Evolutionary conservation across 306 rosid species (phyloP).

Genomic region (Glycine latifolia): DNA sequence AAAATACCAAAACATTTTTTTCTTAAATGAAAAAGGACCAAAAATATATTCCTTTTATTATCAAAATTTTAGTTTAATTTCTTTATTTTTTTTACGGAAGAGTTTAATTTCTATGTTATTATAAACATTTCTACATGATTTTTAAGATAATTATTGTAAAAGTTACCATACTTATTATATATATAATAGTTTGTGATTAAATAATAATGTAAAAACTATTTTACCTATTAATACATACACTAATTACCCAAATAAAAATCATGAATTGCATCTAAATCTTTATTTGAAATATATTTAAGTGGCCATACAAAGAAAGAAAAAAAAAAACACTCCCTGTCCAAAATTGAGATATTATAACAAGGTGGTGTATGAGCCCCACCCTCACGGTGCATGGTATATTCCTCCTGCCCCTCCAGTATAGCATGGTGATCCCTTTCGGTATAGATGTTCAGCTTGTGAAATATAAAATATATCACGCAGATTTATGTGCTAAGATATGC

Average conservation of each 20-base stretch:
- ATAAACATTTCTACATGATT: too few species aligned
- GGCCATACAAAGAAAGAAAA: neutral
- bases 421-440: neutral
- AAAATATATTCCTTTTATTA: too few species aligned
- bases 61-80: too few species aligned
- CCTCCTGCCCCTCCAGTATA: neutral
- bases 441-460: neutral
- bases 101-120: too few species aligned
- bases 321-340: neutral
- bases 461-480: constrained; percentile 12
- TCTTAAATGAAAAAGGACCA: too few species aligned
- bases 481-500: constrained; percentile 11
- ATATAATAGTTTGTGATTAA: too few species aligned
- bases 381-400: neutral
- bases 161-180: too few species aligned
- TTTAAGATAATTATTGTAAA: too few species aligned
- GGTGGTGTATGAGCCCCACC: neutral
- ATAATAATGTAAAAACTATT: too few species aligned
- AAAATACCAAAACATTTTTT: too few species aligned
- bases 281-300: constrained; percentile 15
- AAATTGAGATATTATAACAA: constrained; percentile 34
- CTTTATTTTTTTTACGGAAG: too few species aligned
- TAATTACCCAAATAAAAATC: neutral
- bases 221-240: too few species aligned
- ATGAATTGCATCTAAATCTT: neutral